phyloP scores from a whole-genome alignment of 1,284 basidiomycete species.

The Ganoderma sp. region DNA sequence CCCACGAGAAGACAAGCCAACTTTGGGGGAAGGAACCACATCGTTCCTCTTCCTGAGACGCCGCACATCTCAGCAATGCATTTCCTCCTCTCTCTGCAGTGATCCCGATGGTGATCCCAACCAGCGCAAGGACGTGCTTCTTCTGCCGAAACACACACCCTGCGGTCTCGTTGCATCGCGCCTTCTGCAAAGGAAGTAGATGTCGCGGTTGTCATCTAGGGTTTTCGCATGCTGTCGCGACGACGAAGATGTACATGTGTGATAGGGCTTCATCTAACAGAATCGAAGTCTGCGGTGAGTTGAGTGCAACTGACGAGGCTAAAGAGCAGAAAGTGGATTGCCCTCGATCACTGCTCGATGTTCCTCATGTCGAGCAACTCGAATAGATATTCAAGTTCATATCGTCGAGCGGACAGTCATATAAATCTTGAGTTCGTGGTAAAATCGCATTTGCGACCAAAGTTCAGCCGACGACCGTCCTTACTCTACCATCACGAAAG shows the following conservation, averaged over 20 bases:
- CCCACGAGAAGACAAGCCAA: too few relatives aligned
- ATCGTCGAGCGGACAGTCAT: background rate
- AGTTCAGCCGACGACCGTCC: too few relatives aligned
- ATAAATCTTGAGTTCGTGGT: background rate
- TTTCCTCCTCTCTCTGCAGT: background rate
- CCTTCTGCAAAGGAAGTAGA: too few relatives aligned
- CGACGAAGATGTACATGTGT: too few relatives aligned
- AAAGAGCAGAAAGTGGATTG: background rate
- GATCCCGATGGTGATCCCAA: background rate
- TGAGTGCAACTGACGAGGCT: too few relatives aligned
- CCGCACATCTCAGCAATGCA: background rate
- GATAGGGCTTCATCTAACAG: too few relatives aligned
- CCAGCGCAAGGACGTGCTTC: background rate
- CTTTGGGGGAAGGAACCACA: background rate
- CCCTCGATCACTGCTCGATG: background rate
- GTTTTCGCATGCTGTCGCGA: too few relatives aligned
- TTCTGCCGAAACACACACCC: background rate
- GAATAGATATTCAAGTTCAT: background rate
- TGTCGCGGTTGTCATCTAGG: too few relatives aligned
- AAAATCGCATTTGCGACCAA: background rate
- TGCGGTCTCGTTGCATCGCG: too few relatives aligned
- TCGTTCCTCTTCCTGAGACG: background rate
- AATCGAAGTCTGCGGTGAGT: too few relatives aligned
- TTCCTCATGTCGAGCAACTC: background rate
- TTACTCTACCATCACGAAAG: slow-evolving; percentile 1